phyloP scores from a whole-genome alignment of 2,329 filamentous ascomycete species.

The Trichocomaceae sp. region DNA sequence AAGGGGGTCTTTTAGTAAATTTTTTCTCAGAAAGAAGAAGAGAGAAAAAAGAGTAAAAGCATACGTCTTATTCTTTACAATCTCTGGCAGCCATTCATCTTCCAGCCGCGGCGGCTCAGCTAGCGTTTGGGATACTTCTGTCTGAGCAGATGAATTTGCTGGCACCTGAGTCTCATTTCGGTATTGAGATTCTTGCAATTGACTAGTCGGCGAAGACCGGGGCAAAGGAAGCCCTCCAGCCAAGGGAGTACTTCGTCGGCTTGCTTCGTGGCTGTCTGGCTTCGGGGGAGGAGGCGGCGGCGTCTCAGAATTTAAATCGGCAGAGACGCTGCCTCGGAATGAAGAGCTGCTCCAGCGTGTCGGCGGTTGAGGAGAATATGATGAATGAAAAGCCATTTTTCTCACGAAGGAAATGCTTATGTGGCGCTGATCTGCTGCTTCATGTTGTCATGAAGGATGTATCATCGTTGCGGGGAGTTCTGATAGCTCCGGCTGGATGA shows the following conservation, averaged over 20 bases:
- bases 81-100: slow-evolving; percentile 66
- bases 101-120: slow-evolving; percentile 42
- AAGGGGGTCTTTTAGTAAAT: neutral
- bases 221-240: slow-evolving; percentile 20
- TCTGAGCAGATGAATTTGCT: neutral
- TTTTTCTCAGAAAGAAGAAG: neutral
- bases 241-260: slow-evolving; percentile 59
- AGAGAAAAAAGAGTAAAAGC: slow-evolving; percentile 26
- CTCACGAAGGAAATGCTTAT: neutral
- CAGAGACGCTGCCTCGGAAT: slow-evolving; percentile 19
- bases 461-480: neutral
- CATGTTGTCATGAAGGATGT: neutral
- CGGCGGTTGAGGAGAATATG: slow-evolving; percentile 20
- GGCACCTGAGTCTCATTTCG: neutral
- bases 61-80: slow-evolving; percentile 76
- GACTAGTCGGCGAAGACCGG: slow-evolving; percentile 34
- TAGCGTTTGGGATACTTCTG: neutral
- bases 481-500: neutral
- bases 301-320: slow-evolving; percentile 47
- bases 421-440: neutral
- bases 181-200: slow-evolving; percentile 26
- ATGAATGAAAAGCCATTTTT: slow-evolving; percentile 13
- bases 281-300: slow-evolving; percentile 69
- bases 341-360: slow-evolving; percentile 18
- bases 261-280: slow-evolving; percentile 61